Percentiles rank a stretch among this genome's conserved stretches.
These are phyloP conservation scores for Gigaspora rosea DNA, from an alignment of 192 early-diverging fungal species.

Conservation along the genomic window DNA sequence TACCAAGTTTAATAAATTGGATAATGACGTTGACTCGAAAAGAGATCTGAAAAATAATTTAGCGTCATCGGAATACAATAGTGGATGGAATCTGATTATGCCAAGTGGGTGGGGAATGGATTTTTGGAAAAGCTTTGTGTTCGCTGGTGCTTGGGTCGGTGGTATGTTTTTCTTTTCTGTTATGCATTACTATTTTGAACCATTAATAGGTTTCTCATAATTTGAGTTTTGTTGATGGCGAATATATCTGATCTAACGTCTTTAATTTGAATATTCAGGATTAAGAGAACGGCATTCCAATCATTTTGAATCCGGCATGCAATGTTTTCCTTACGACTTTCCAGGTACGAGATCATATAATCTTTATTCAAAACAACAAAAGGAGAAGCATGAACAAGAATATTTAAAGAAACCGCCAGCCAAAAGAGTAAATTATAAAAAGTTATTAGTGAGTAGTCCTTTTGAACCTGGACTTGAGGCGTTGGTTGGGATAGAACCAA, in stretches of 20 bases:
- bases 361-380: conserved; percentile 44
- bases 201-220: not conserved
- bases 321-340: conserved; percentile 84
- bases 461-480: conserved; percentile 70
- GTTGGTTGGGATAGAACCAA: conserved; percentile 38
- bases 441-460: conserved; percentile 64
- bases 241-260: not conserved
- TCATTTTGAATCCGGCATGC: conserved; percentile 75
- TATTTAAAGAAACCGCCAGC: conserved; percentile 74
- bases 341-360: conserved; percentile 73
- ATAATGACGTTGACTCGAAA: not conserved
- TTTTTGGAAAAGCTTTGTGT: conserved; percentile 87
- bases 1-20: not conserved
- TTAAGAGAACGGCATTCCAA: conserved; percentile 68
- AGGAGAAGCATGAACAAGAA: conserved; percentile 43
- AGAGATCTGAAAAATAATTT: not conserved
- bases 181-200: not conserved
- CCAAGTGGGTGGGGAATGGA: conserved; percentile 82
- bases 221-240: not conserved
- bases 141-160: conserved; percentile 82
- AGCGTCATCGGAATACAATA: conserved; percentile 48
- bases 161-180: conserved; percentile 41
- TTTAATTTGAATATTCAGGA: conserved; percentile 5
- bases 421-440: conserved; percentile 81
- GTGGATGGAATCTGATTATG: conserved; percentile 83